Evolutionary conservation across 352 stramenopile genomes (phyloP).

Genomic region (Phytophthora capsici): DNA sequence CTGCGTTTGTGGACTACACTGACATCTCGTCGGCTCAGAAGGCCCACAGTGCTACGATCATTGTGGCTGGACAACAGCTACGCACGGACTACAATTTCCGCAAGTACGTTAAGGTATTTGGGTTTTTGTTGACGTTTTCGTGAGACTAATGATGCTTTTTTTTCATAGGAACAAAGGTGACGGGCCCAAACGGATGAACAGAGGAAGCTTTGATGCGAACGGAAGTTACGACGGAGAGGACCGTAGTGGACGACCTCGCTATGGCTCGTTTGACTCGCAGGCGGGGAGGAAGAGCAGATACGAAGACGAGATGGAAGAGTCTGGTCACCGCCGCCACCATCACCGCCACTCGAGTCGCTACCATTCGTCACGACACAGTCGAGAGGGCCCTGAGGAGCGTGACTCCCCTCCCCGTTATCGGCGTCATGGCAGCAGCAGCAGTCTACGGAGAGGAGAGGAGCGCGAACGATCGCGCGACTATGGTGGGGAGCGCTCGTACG

Average conservation of each 20-base stretch:
- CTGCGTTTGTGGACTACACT: constrained; percentile 69
- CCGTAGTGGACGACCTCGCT: constrained; percentile 13
- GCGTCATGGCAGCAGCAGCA: constrained; percentile 35
- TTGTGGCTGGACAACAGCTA: constrained; percentile 49
- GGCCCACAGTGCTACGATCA: constrained; percentile 48
- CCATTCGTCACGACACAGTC: constrained; percentile 39
- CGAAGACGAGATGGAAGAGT: constrained; percentile 35
- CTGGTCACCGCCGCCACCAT: constrained; percentile 22
- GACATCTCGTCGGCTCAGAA: constrained; percentile 49
- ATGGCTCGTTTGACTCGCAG: constrained; percentile 37
- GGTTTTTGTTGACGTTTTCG: not conserved
- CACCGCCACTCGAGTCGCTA: constrained; percentile 35
- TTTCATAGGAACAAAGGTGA: constrained; percentile 32
- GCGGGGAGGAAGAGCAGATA: constrained; percentile 18
- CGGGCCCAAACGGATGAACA: constrained; percentile 21
- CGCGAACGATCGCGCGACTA: constrained; percentile 34
- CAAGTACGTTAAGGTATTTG: constrained; percentile 28
- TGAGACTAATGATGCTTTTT: not conserved
- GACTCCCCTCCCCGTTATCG: constrained; percentile 28
- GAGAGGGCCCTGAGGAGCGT: constrained; percentile 35
- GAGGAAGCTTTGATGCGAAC: constrained; percentile 28
- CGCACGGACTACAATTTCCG: constrained; percentile 68
- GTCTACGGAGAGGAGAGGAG: constrained; percentile 35
- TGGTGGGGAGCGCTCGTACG: constrained; percentile 22
- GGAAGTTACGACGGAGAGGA: constrained; percentile 26